Percentiles rank a stretch among this genome's conserved stretches.
Evolutionary conservation across 306 rosid species (phyloP).

Genomic region (Argentina anserina): DNA sequence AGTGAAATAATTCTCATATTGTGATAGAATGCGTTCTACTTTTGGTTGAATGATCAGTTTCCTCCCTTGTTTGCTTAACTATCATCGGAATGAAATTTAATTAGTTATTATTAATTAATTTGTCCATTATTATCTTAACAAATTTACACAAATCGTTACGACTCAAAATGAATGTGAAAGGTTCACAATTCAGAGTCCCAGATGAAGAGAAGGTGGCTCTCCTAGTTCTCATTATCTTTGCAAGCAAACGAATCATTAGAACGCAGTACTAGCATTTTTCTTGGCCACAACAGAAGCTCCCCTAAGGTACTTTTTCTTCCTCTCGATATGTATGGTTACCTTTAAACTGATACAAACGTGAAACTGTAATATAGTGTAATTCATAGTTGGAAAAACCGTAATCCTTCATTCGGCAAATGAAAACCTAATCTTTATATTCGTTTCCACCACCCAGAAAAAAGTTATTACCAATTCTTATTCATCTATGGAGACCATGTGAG

Average conservation of each 20-base stretch:
- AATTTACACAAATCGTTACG: background rate
- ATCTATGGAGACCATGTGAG: background rate
- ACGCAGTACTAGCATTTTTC: background rate
- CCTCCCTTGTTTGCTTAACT: background rate
- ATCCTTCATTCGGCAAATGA: background rate
- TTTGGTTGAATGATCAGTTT: background rate
- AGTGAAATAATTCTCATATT: too few relatives aligned
- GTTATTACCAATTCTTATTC: background rate
- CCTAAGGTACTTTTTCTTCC: background rate
- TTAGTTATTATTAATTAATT: too few relatives aligned
- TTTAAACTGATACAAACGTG: background rate
- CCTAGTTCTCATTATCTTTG: background rate
- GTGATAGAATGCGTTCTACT: background rate
- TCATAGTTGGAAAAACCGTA: background rate
- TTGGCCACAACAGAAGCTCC: background rate
- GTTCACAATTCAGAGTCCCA: background rate
- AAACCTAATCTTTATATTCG: background rate
- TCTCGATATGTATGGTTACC: background rate
- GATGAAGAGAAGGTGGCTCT: background rate
- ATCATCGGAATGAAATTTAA: background rate
- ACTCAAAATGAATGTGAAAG: background rate
- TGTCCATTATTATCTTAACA: background rate
- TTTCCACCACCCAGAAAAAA: background rate
- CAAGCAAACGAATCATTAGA: background rate
- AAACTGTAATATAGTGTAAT: background rate